Conservation (phyloP, 495 filamentous ascomycete species). For the Penicillium desertorum region DNA sequence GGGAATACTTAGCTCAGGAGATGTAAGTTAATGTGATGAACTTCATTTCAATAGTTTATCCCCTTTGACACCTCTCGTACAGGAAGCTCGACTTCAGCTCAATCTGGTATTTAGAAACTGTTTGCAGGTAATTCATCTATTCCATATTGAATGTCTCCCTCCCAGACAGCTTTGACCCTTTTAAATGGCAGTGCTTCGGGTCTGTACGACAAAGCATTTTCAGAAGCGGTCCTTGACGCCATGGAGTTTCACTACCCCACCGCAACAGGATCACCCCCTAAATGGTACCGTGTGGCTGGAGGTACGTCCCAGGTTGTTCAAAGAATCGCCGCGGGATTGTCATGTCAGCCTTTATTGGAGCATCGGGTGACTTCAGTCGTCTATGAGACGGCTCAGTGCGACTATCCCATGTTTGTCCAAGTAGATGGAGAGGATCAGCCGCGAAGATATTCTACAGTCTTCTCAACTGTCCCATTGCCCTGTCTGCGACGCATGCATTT, state of each 20-base stretch:
- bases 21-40: not conserved
- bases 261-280: not conserved
- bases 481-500: constrained; percentile 26
- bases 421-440: not conserved
- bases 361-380: not conserved
- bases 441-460: constrained; percentile 21
- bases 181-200: constrained; percentile 21
- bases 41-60: not conserved
- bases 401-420: constrained; percentile 1
- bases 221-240: constrained; percentile 35
- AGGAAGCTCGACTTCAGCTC: constrained; percentile 5
- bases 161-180: not conserved
- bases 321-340: constrained; percentile 13
- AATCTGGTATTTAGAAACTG: constrained; percentile 10
- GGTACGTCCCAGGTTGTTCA: constrained; percentile 20
- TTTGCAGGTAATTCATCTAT: constrained; percentile 2
- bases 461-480: constrained; percentile 23
- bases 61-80: not conserved
- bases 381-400: not conserved
- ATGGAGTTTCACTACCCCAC: constrained; percentile 27
- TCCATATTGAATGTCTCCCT: not conserved
- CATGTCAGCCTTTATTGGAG: not conserved
- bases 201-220: constrained; percentile 38
- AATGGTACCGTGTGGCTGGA: constrained; percentile 24
- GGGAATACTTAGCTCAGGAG: constrained; percentile 16